These are phyloP conservation scores for Amylocarpus encephaloides DNA, from an alignment of 2,329 filamentous ascomycete species.

Conservation along the genomic window DNA sequence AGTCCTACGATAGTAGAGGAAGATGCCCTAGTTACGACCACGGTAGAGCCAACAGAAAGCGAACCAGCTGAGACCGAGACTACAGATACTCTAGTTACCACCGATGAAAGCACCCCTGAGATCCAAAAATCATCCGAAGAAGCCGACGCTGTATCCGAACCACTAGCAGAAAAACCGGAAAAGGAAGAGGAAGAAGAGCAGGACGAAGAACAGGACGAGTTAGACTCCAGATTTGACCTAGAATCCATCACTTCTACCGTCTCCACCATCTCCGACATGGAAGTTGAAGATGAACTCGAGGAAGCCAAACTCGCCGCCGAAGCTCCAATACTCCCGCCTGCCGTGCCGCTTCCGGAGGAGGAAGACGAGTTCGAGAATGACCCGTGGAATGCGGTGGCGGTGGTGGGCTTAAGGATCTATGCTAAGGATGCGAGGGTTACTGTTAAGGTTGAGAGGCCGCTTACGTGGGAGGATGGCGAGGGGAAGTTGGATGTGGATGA, in stretches of 20 bases:
- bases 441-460: conserved; percentile 23
- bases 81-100: no score
- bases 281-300: conserved; percentile 12
- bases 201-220: no score
- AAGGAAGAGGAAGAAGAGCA: no score
- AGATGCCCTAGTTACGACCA: no score
- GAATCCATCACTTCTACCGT: conserved; percentile 20
- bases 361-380: conserved; percentile 49
- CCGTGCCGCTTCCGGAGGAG: conserved; percentile 39
- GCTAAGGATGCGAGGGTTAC: conserved; percentile 37
- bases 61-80: no score
- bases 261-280: conserved; percentile 16
- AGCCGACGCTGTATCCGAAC: not conserved
- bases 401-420: conserved; percentile 56
- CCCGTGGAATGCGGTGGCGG: conserved; percentile 57
- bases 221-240: conserved; percentile 15
- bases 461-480: conserved; percentile 18
- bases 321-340: conserved; percentile 23
- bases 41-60: no score
- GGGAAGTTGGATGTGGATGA: conserved; percentile 40
- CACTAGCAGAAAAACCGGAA: not conserved
- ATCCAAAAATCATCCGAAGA: no score
- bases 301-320: conserved; percentile 16
- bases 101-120: no score
- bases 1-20: no score